A percentile compares a stretch with the other conserved stretches of the same genome.
phyloP scores from a whole-genome alignment of 2,329 filamentous ascomycete species.

The Aspergillus sp. region DNA sequence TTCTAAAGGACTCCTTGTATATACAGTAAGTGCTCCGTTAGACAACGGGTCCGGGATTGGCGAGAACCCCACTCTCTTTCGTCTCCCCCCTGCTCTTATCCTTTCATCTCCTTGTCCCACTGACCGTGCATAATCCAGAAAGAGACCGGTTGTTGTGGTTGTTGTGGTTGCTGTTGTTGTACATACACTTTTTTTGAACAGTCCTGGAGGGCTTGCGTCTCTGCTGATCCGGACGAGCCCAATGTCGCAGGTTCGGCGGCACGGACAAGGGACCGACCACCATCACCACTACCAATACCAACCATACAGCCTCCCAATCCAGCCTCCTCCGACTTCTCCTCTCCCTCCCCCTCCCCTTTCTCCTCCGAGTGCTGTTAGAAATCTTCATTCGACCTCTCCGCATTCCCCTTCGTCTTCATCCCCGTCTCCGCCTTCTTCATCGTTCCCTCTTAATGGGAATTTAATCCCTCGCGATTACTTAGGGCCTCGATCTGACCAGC shows the following conservation, averaged over 20 bases:
- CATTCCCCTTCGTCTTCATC: not conserved
- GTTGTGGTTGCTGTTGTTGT: no score
- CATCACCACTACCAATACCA: not conserved
- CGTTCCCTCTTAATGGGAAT: constrained; percentile 11
- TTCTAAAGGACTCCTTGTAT: not conserved
- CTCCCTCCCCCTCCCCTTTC: constrained; percentile 5
- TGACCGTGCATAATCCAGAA: not conserved
- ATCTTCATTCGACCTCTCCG: not conserved
- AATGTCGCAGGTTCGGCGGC: not conserved
- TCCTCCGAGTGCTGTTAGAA: constrained; percentile 1
- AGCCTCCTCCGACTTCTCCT: constrained; percentile 2
- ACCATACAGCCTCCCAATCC: not conserved
- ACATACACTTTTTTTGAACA: no score
- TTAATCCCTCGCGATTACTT: constrained; percentile 32
- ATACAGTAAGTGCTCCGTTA: not conserved
- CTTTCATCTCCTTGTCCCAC: not conserved
- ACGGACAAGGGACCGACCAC: not conserved
- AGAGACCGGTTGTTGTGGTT: no score
- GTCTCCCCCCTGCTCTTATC: not conserved
- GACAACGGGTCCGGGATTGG: not conserved
- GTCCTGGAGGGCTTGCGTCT: not conserved
- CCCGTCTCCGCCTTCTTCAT: not conserved
- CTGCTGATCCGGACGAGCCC: not conserved
- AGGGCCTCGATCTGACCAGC: constrained; percentile 22
- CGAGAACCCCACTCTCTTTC: no score